Evolutionary conservation across 768 basidiomycete genomes (phyloP).

Genomic region (Phaffia tasmanica): DNA sequence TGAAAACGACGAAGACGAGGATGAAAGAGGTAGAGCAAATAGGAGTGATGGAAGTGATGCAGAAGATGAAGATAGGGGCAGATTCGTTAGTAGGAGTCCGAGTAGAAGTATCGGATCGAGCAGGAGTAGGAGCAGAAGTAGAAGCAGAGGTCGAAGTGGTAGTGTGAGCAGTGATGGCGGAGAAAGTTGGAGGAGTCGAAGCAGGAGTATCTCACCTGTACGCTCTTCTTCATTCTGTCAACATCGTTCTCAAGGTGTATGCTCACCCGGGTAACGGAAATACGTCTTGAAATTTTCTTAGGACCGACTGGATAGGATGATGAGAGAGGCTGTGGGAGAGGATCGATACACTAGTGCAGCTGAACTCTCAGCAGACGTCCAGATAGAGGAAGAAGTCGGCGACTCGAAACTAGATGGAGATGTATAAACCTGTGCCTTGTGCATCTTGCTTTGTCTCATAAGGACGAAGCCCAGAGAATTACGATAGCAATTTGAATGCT

Average conservation of each 20-base stretch:
- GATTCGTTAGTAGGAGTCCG: conserved; percentile 5
- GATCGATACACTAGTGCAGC: background rate
- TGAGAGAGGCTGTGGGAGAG: conserved; percentile 20
- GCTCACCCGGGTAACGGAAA: no score
- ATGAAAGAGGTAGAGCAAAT: conserved; percentile 4
- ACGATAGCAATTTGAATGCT: background rate
- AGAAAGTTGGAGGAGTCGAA: conserved; percentile 15
- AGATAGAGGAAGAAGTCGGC: background rate
- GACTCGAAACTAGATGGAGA: background rate
- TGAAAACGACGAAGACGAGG: conserved; percentile 1
- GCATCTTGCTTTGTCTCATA: background rate
- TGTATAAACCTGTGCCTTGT: background rate
- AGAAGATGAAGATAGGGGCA: conserved; percentile 9
- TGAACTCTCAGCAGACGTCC: background rate
- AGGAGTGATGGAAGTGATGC: background rate
- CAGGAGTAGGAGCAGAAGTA: conserved; percentile 10
- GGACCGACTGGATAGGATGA: conserved; percentile 24
- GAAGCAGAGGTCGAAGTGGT: background rate
- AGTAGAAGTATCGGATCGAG: conserved; percentile 5
- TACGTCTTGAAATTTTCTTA: no score
- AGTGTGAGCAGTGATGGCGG: conserved; percentile 4
- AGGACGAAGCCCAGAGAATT: background rate
- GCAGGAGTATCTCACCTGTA: conserved; percentile 16
- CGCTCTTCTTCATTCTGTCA: no score
- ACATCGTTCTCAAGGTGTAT: no score